phyloP scores from a whole-genome alignment of 345 rosid genomes.

The Corchorus olitorius region DNA sequence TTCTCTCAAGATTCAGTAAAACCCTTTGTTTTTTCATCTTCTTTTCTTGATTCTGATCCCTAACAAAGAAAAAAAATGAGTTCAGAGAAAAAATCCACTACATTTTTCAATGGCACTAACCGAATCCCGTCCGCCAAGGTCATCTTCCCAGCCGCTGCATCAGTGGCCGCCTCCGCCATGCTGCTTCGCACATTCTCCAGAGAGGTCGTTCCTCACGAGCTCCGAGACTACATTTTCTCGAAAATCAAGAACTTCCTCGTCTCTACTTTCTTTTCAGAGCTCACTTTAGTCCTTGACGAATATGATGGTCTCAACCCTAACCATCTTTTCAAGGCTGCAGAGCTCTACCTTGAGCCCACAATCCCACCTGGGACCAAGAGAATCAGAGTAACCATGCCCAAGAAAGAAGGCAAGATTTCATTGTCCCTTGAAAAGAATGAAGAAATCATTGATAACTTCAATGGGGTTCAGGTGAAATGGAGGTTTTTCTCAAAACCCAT shows the following conservation, averaged over 20 bases:
- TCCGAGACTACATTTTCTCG: constrained; percentile 25
- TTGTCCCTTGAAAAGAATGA: constrained; percentile 27
- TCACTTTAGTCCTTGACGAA: constrained; percentile 41
- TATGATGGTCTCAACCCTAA: constrained; percentile 36
- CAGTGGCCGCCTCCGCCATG: constrained; percentile 39
- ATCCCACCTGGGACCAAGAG: constrained; percentile 25
- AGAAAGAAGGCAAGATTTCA: constrained; percentile 18
- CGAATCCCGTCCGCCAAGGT: constrained; percentile 27
- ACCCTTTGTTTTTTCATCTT: not conserved
- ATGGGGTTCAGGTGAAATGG: constrained; percentile 40
- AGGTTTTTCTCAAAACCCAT: constrained; percentile 17
- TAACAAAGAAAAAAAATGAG: not conserved
- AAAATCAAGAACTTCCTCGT: constrained; percentile 25
- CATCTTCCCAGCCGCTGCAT: constrained; percentile 39
- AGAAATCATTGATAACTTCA: constrained; percentile 32
- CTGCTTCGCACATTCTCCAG: constrained; percentile 31
- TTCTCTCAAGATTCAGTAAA: not conserved
- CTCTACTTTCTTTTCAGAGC: constrained; percentile 22
- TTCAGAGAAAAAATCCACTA: not conserved
- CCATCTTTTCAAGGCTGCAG: constrained; percentile 37
- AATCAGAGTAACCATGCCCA: constrained; percentile 27
- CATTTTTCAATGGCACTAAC: not conserved
- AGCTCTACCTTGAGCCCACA: constrained; percentile 43
- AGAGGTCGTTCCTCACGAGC: constrained; percentile 41
- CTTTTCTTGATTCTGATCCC: not conserved